Evolutionary conservation across 305 asterid species (phyloP).

Genomic region (Caryopteris hybrid): DNA sequence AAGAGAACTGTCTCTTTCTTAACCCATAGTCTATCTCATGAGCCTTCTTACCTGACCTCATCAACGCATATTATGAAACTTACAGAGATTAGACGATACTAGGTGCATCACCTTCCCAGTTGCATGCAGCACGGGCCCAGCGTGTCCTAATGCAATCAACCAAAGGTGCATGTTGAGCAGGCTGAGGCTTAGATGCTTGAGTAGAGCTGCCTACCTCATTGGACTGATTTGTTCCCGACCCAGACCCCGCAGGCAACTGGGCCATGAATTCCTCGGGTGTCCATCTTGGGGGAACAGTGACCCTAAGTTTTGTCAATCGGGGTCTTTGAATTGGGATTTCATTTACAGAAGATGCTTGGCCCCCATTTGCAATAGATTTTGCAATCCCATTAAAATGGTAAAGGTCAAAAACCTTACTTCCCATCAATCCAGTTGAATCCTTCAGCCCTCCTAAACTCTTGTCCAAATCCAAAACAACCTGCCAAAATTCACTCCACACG

Average conservation of each 20-base stretch:
- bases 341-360: constrained; percentile 30
- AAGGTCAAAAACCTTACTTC: constrained; percentile 78
- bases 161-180: constrained; percentile 81
- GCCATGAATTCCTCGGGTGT: constrained; percentile 91
- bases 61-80: not conserved
- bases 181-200: constrained; percentile 60
- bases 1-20: not conserved
- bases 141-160: constrained; percentile 91
- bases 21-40: not conserved
- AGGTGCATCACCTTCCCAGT: constrained; percentile 97
- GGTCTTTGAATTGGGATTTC: constrained; percentile 72
- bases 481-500: constrained; percentile 98
- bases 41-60: not conserved
- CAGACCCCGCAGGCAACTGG: constrained; percentile 29
- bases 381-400: constrained; percentile 96
- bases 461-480: constrained; percentile 71
- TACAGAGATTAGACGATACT: constrained; percentile 62
- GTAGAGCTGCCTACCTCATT: constrained; percentile 22
- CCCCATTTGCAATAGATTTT: constrained; percentile 56
- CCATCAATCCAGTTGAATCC: constrained; percentile 76
- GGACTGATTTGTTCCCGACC: constrained; percentile 23
- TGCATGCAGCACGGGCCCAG: constrained; percentile 77
- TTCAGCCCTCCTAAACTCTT: constrained; percentile 76
- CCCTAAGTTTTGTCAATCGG: constrained; percentile 68
- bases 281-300: constrained; percentile 95